Evolutionary conservation across 1,284 basidiomycete genomes (phyloP), one percentile per base, ranked within the genome.

Genomic region (Apiotrichum brassicae): DNA sequence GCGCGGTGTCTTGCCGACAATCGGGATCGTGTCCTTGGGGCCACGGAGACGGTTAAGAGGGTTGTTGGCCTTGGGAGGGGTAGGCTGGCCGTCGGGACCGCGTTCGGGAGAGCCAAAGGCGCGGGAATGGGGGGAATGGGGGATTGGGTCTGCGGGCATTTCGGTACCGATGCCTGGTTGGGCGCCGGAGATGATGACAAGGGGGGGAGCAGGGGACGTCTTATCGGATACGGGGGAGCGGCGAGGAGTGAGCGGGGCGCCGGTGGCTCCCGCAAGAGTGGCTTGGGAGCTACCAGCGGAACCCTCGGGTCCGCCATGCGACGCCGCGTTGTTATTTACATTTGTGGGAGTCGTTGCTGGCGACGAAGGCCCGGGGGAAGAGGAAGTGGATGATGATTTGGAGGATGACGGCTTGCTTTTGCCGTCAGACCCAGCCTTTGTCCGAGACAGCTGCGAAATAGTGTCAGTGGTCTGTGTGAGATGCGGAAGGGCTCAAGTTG

Each of bases 11-110:
- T 95, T 94, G 44, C 88, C 89, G 22, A 90, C 86, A 58, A 94
- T 87, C 24, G 91, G 89, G 57, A 97, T 95, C 26, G 90, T 94
- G 71, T 95, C 92, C 74, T 90, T 93, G 47, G 90, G 66, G 9
- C 67, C 65, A 45, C 73, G 66, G 44, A 76, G 62, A 50, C 74
- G 66, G 38, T 67, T 71, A 43, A 76, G 62, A 1, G 74, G 70
- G 9, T 76, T 75, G 12, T 75, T 75, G 9, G 73, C 70, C 59
- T 75, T 76, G 22, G 76, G 75, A 3, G 76, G 76, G 4, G 72
- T 71, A 2, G 69, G 66, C 41, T 65, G 58, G 18, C 65, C 68
- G 42, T 68, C 67, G n/a, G 66, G 61, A 19, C 60, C 64, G 35
- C 64, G 55, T 25, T 72, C 69, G 3, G 66, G 65, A 25, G 63